Percentiles rank a stretch among this genome's conserved stretches.
These are phyloP conservation scores for Coniella vitis DNA, from an alignment of 2,329 filamentous ascomycete genomes.

Conservation along the genomic window DNA sequence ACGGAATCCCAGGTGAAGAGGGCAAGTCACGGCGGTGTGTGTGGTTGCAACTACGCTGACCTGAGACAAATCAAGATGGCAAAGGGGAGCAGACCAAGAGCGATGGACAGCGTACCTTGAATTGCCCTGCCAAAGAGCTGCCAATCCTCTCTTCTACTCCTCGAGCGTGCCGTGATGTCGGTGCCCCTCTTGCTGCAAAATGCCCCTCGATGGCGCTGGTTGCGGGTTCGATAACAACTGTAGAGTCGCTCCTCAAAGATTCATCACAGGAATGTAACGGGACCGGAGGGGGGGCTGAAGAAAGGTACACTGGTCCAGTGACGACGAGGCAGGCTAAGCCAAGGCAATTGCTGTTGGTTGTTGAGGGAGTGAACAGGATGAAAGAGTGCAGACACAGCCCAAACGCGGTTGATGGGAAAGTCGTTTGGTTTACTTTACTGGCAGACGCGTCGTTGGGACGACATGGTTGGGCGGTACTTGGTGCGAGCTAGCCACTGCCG, in stretches of 20 bases:
- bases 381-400: neutral
- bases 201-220: neutral
- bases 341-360: neutral
- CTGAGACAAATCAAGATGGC: neutral
- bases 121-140: neutral
- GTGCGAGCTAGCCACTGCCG: neutral
- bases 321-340: neutral
- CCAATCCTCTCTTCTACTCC: neutral
- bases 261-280: too few relatives aligned
- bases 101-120: neutral
- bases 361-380: neutral
- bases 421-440: constrained; percentile 1
- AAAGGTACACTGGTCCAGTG: too few relatives aligned
- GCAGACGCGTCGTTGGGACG: constrained; percentile 4
- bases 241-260: neutral
- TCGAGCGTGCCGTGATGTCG: neutral
- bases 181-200: neutral
- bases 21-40: too few relatives aligned
- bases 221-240: neutral
- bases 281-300: too few relatives aligned
- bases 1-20: too few relatives aligned
- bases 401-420: neutral
- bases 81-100: neutral
- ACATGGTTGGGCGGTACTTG: neutral
- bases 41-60: neutral